A percentile compares a stretch with the other conserved stretches of the same genome.
Conservation (phyloP, 768 basidiomycete genomes). For the Tephrocybe sp. region DNA sequence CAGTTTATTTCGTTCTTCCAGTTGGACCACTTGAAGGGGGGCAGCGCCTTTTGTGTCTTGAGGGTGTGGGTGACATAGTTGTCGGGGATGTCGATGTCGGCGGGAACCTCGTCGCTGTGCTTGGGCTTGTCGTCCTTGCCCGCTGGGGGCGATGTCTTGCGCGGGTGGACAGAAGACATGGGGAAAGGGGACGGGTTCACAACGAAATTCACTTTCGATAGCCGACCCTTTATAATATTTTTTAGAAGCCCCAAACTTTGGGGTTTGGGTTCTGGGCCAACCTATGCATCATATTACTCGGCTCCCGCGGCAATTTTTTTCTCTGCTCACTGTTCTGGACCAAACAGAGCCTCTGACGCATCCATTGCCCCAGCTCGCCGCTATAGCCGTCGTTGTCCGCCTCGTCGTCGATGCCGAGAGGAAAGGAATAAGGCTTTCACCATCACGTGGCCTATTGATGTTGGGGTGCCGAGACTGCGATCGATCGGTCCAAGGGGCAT, state of each 20-base stretch:
- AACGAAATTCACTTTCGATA: slow-evolving; percentile 8
- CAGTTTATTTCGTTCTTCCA: slow-evolving; percentile 67
- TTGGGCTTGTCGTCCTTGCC: slow-evolving; percentile 15
- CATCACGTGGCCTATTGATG: background rate
- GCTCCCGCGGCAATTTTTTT: slow-evolving; percentile 3
- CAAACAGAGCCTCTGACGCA: no score
- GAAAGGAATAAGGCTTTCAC: background rate
- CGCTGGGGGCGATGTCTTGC: slow-evolving; percentile 20
- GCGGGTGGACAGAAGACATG: slow-evolving; percentile 31
- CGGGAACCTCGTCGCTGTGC: slow-evolving; percentile 29
- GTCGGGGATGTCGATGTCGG: slow-evolving; percentile 68
- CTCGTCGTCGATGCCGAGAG: background rate
- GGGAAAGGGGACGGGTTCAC: slow-evolving; percentile 6
- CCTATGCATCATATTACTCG: slow-evolving; percentile 3
- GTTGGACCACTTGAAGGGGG: slow-evolving; percentile 66
- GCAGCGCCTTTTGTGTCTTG: slow-evolving; percentile 63
- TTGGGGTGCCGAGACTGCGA: background rate
- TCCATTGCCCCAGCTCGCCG: no score
- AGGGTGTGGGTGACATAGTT: slow-evolving; percentile 82
- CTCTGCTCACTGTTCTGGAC: background rate
- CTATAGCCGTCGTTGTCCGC: background rate
- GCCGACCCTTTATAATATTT: slow-evolving; percentile 17
- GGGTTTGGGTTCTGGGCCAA: slow-evolving; percentile 14
- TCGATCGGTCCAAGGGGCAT: background rate
- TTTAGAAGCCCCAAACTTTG: slow-evolving; percentile 17